Evolutionary conservation across 2,329 filamentous ascomycete genomes (phyloP), one percentile per base, ranked within the genome.

Genomic region (Microdochium trichocladiopsis): DNA sequence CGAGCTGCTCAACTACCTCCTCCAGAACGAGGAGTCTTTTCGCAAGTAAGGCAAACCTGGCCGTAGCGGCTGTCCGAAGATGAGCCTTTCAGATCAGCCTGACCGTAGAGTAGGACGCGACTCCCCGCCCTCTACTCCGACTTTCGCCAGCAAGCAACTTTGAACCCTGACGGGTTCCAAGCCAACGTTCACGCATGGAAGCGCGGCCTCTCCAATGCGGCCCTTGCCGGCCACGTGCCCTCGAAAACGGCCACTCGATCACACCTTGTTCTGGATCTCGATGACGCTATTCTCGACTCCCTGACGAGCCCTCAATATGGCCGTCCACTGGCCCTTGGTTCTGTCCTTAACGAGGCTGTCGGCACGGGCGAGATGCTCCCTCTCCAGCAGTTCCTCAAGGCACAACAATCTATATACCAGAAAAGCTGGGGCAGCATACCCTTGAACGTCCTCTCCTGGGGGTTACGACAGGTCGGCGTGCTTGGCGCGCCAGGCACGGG

Each of bases 41-140:
- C 72, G 77, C 61, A 81, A 72, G 81, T 83, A 65, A 50, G 66
- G 47, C 10, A 4, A 18, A 22, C 43, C 31, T 36, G n/a, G n/a
- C n/a, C n/a, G n/a, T n/a, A n/a, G n/a, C n/a, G n/a, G n/a, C n/a
- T n/a, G n/a, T n/a, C n/a, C n/a, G n/a, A n/a, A n/a, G 47, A 24
- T 54, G 24, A 25, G 18, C 9, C 21, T 43, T 48, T 43, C 22
- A 50, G n/a, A 41, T 50, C 51, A 25, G 28, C 45, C 23, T 9
- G 28, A 49, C 14, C 28, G 28, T 8, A 31, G 8, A 31, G 66
- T 58, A 90, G 86, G 72, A 80, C 85, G 57, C 88, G 91, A 49
- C 78, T 96, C 12, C 85, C 89, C 12, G 92, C 90, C 4, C 83
- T 96, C 47, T 96, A 95, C 72, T 92, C 90, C 48, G 91, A 96